phyloP scores from a whole-genome alignment of 306 rosid species.

The Hippophae tibetana region DNA sequence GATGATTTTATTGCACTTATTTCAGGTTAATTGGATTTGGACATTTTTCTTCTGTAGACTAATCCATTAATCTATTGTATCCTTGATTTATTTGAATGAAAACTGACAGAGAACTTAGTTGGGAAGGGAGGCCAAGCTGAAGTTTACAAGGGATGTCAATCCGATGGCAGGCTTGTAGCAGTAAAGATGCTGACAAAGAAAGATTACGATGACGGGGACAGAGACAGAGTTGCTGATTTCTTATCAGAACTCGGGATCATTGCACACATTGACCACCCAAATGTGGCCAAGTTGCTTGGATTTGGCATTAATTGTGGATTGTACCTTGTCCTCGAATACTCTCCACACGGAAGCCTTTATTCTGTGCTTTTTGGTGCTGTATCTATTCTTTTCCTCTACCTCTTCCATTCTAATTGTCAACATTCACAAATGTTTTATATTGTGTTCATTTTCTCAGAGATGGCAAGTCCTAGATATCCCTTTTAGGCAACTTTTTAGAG shows the following conservation, averaged over 20 bases:
- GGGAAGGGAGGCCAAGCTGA: slow-evolving; percentile 97
- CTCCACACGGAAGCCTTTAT: slow-evolving; percentile 75
- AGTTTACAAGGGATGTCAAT: slow-evolving; percentile 66
- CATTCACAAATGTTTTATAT: neutral
- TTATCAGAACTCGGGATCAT: slow-evolving; percentile 84
- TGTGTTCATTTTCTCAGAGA: neutral
- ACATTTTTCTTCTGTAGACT: neutral
- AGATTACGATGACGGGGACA: slow-evolving; percentile 38
- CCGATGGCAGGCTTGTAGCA: slow-evolving; percentile 66
- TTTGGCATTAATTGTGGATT: slow-evolving; percentile 69
- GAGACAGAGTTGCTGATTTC: slow-evolving; percentile 66
- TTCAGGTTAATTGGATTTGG: neutral
- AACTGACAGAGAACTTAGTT: slow-evolving; percentile 51
- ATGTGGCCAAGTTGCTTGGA: slow-evolving; percentile 70
- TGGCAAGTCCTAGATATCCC: neutral
- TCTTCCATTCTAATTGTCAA: slow-evolving; percentile 7
- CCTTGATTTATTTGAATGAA: neutral
- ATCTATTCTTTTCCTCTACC: slow-evolving; percentile 5
- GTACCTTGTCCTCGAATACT: slow-evolving; percentile 69
- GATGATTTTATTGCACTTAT: too few species aligned
- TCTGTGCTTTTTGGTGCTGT: slow-evolving; percentile 62
- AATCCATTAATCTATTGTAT: neutral
- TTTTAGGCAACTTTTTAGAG: neutral
- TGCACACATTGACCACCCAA: slow-evolving; percentile 76
- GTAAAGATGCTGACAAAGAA: slow-evolving; percentile 66